phyloP scores from a whole-genome alignment of 805 yeast genomes.

The Teunomyces cretensis region DNA sequence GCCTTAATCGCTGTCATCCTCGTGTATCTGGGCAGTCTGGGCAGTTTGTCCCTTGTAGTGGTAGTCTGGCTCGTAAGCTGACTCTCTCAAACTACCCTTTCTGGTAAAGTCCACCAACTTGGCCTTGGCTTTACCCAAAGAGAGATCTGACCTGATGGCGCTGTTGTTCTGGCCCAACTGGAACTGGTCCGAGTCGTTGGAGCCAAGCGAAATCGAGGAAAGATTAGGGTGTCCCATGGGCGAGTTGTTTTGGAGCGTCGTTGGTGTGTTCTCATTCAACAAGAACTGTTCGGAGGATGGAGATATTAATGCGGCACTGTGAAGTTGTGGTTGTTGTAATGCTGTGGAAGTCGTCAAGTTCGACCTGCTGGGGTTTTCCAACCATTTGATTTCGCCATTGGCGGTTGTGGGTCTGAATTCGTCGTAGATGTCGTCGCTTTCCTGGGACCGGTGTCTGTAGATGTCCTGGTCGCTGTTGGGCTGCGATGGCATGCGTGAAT shows the following conservation, averaged over 20 bases:
- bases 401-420: conserved; percentile 30
- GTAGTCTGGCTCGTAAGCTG: conserved; percentile 33
- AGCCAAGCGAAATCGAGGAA: conserved; percentile 21
- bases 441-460: conserved; percentile 2
- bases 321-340: conserved; percentile 1
- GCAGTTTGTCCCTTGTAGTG: conserved; percentile 20
- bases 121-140: conserved; percentile 20
- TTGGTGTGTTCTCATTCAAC: conserved; percentile 7
- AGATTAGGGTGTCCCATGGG: conserved; percentile 16
- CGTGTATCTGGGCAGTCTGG: conserved; percentile 34
- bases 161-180: conserved; percentile 2
- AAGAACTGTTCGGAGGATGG: conserved; percentile 13
- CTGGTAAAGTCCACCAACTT: conserved; percentile 50
- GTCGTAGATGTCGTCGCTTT: conserved; percentile 20
- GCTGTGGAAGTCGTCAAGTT: background rate
- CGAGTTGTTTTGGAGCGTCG: conserved; percentile 6
- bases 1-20: conserved; percentile 18
- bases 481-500: conserved; percentile 15
- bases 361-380: conserved; percentile 12
- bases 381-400: conserved; percentile 34
- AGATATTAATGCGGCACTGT: conserved; percentile 7
- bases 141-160: no score
- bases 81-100: conserved; percentile 41
- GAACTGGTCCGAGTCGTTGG: conserved; percentile 14
- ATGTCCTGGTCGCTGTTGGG: conserved; percentile 16